phyloP scores from a whole-genome alignment of 257 asterid genomes.

The Solanum clarkiae region DNA sequence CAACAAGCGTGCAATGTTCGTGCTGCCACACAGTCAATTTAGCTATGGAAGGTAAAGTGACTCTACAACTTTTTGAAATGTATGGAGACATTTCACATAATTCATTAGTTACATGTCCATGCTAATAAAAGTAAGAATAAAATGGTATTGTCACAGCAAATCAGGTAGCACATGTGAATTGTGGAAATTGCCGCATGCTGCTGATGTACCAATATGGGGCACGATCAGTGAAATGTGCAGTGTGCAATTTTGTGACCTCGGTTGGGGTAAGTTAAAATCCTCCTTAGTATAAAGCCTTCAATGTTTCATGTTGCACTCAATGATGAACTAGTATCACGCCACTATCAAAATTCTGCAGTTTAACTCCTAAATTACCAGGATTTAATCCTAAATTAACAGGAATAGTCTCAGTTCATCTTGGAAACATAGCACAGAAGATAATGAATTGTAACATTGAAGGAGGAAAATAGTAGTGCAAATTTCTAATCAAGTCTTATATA shows the following conservation, averaged over 20 bases:
- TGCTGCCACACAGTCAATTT: constrained; percentile 50
- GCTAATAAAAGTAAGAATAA: neutral
- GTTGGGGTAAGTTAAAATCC: constrained; percentile 25
- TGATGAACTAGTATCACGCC: neutral
- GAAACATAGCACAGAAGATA: neutral
- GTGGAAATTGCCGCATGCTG: constrained; percentile 42
- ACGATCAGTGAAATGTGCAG: constrained; percentile 43
- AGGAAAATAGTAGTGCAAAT: neutral
- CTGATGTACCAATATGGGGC: constrained; percentile 47
- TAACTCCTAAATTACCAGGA: neutral
- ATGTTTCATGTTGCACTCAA: neutral
- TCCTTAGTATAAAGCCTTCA: neutral
- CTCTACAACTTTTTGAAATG: neutral
- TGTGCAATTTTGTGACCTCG: constrained; percentile 45
- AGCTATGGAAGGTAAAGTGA: constrained; percentile 34
- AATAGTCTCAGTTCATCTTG: neutral
- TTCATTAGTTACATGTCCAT: neutral
- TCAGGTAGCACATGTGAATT: constrained; percentile 52
- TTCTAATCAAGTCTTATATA: neutral
- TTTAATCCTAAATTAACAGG: neutral
- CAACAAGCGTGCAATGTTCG: constrained; percentile 48
- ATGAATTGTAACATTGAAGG: neutral
- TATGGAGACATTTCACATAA: neutral
- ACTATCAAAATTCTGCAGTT: neutral
- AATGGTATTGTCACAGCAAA: constrained; percentile 22